These are phyloP conservation scores for Condylostoma magnum DNA, from an alignment of 169 alveolate genomes.

Conservation along the genomic window DNA sequence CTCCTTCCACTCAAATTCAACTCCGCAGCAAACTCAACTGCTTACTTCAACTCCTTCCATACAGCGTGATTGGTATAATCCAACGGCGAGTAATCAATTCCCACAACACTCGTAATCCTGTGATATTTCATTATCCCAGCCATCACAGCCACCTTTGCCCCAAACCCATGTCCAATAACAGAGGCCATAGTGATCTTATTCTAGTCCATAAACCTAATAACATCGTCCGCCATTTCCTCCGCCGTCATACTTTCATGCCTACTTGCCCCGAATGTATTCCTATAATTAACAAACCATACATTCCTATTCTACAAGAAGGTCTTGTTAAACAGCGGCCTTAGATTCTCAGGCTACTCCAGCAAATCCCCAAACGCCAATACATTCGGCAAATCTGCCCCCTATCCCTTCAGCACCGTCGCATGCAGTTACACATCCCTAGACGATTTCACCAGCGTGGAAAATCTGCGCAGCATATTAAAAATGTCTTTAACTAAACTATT, in stretches of 20 bases:
- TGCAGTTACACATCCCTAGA: no score
- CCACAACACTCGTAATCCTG: slow-evolving; percentile 60
- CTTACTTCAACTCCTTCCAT: slow-evolving; percentile 39
- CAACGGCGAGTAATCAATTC: slow-evolving; percentile 61
- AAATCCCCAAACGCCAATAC: slow-evolving; percentile 56
- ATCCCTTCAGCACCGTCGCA: no score
- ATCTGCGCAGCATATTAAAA: no score
- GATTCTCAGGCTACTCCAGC: slow-evolving; percentile 46
- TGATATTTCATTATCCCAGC: slow-evolving; percentile 50
- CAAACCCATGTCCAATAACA: slow-evolving; percentile 65
- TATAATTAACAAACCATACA: slow-evolving; percentile 50
- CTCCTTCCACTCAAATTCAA: slow-evolving; percentile 19
- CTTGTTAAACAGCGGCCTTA: slow-evolving; percentile 48
- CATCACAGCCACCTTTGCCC: slow-evolving; percentile 61
- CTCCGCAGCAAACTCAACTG: slow-evolving; percentile 27
- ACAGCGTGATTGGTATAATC: slow-evolving; percentile 51
- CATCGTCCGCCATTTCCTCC: slow-evolving; percentile 55
- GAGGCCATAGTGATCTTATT: slow-evolving; percentile 49
- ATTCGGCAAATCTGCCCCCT: slow-evolving; percentile 61
- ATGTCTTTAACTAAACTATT: no score
- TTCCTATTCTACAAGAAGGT: slow-evolving; percentile 43
- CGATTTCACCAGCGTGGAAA: no score
- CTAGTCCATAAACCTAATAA: slow-evolving; percentile 55
- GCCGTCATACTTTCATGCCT: slow-evolving; percentile 46
- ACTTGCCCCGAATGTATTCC: slow-evolving; percentile 53